Evolutionary conservation across 352 stramenopile genomes (phyloP).

Genomic region (Albugo candida): DNA sequence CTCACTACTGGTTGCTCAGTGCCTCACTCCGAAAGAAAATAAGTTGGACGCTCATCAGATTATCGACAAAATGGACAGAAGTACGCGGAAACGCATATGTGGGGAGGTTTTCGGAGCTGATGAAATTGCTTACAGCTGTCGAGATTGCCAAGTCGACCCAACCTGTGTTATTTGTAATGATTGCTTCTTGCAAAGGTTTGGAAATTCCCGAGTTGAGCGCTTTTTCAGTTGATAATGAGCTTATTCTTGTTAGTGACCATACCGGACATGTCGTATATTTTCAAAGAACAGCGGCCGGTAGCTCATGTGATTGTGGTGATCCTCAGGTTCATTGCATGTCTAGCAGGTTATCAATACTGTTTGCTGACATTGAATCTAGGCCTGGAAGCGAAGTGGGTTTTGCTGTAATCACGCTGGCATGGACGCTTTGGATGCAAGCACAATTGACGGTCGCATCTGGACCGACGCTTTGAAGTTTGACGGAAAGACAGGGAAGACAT

Average conservation of each 20-base stretch:
- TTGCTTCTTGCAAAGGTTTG: slow-evolving; percentile 63
- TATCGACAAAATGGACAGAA: slow-evolving; percentile 33
- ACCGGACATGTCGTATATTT: slow-evolving; percentile 74
- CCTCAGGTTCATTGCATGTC: slow-evolving; percentile 20
- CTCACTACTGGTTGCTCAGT: slow-evolving; percentile 31
- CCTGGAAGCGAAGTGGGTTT: slow-evolving; percentile 61
- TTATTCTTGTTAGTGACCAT: slow-evolving; percentile 21
- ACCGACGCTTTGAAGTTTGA: too few species aligned
- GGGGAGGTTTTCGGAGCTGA: slow-evolving; percentile 70
- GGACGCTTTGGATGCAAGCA: slow-evolving; percentile 5
- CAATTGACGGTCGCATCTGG: too few species aligned
- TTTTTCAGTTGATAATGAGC: neutral
- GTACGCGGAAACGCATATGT: slow-evolving; percentile 51
- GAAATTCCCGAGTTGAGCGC: neutral
- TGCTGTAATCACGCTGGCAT: slow-evolving; percentile 56
- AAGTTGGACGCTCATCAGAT: slow-evolving; percentile 23
- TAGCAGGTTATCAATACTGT: neutral
- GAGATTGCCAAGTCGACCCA: slow-evolving; percentile 69
- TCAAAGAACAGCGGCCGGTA: slow-evolving; percentile 65
- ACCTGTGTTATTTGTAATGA: slow-evolving; percentile 76
- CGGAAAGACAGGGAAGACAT: too few species aligned
- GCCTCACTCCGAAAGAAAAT: slow-evolving; percentile 29
- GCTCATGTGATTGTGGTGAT: slow-evolving; percentile 73
- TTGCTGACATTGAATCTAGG: slow-evolving; percentile 13
- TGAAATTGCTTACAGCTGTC: slow-evolving; percentile 77